These are phyloP conservation scores for Linum lewisii DNA, from an alignment of 345 rosid genomes.

Conservation along the genomic window DNA sequence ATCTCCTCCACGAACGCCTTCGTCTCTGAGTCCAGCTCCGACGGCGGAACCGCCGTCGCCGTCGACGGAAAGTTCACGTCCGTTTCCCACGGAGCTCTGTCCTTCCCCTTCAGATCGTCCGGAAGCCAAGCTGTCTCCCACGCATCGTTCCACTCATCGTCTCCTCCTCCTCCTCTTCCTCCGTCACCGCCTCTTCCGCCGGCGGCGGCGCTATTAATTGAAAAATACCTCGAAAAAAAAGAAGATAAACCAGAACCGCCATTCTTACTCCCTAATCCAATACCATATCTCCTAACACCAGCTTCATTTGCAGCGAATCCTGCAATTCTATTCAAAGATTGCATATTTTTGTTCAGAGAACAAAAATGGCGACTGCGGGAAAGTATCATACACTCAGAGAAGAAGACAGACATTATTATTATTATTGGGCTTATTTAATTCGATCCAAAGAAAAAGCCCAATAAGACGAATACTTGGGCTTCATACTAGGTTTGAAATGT, in stretches of 20 bases:
- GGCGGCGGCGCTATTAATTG: background rate
- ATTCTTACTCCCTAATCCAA: background rate
- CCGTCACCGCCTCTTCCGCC: slow-evolving; percentile 36
- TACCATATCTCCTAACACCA: background rate
- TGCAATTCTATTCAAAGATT: background rate
- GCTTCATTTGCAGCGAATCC: background rate
- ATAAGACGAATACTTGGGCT: background rate
- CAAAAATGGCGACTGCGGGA: background rate
- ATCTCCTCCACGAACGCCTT: slow-evolving; percentile 90
- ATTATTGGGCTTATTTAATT: background rate
- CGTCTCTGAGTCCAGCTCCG: slow-evolving; percentile 55
- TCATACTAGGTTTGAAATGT: too few relatives aligned
- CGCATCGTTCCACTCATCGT: slow-evolving; percentile 85
- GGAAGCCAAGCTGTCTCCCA: slow-evolving; percentile 96
- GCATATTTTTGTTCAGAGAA: background rate
- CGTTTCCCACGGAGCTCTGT: slow-evolving; percentile 68
- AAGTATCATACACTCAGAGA: background rate
- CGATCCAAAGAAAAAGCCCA: background rate
- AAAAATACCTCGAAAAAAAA: slow-evolving; percentile 27
- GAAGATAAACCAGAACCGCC: background rate
- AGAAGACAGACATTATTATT: background rate
- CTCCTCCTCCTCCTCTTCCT: slow-evolving; percentile 44
- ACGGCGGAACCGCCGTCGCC: slow-evolving; percentile 15
- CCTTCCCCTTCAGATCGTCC: slow-evolving; percentile 45
- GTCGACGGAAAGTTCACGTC: slow-evolving; percentile 56